Base-by-base conservation (phyloP, 345 rosid genomes). In the Erucastrum elatum region DNA sequence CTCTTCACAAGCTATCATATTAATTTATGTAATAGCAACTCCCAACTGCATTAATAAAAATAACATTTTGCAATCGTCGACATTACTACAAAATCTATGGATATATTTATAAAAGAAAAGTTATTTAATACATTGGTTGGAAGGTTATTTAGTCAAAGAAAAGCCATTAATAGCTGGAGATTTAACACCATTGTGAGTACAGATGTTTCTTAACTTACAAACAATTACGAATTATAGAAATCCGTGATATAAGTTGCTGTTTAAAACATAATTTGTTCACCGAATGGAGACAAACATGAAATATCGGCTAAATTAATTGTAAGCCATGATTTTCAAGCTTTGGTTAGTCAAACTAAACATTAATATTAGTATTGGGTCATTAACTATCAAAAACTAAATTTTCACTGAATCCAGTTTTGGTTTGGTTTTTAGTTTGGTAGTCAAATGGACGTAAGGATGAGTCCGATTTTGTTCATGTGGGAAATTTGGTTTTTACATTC, bases 71-170 rank as follows among this genome's bases (percentile, higher is more conserved):
- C 68, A 66, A 72, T 66, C 64, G 64, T 72, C 82, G 68, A 26
- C 58, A 26, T 67, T 44, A 41, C 35, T 67, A 66, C 56, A 41
- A 66, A 66, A 72, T 79, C 39, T 72, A 33, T 27, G 67, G 8
- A 66, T 31, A 8, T 72, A 17, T 58, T 29, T 77, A 62, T 63
- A 11, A 13, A 71, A 53, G 7, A 27, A 15, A 33, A 33, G 44
- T 33, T 3, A 71, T 66, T 72, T 72, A 72, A 31, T 78, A 78
- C 59, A 60, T 72, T 67, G 33, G 82, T 66, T 78, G 82, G 74
- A 78, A 66, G 30, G 72, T 72, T 72, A 60, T 66, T 72, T 66
- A 78, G 77, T 78, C 82, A 78, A 72, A 78, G 77, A 72, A 78
- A 78, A 66, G 56, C 39, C 77, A 72, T 79, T 72, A 79, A 26